These are phyloP conservation scores for Sarocladium strictum DNA, from an alignment of 2,329 filamentous ascomycete genomes.

Conservation along the genomic window DNA sequence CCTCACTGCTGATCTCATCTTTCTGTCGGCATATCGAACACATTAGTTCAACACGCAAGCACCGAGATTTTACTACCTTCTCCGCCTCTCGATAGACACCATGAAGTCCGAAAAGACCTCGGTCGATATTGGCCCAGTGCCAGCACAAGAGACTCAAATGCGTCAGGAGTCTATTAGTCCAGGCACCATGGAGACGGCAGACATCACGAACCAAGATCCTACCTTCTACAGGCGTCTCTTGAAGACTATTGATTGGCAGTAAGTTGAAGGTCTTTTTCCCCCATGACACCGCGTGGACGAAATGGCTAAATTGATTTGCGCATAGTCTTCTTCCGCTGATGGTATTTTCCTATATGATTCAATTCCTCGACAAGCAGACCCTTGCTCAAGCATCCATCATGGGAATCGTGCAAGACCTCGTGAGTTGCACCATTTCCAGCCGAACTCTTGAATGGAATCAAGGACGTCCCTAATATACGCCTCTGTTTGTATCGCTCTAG, in stretches of 20 bases:
- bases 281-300: too few relatives aligned
- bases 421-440: too few relatives aligned
- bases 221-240: background rate
- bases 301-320: background rate
- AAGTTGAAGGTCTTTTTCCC: too few relatives aligned
- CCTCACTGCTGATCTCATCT: too few relatives aligned
- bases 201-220: background rate
- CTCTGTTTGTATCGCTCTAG: background rate
- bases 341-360: background rate
- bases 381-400: conserved; percentile 1
- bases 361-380: conserved; percentile 5
- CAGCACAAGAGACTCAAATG: background rate
- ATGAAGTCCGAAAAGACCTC: background rate
- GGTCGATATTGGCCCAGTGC: background rate
- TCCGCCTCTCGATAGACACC: background rate
- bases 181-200: background rate
- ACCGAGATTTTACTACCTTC: too few relatives aligned
- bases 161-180: background rate
- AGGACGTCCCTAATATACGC: too few relatives aligned
- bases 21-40: too few relatives aligned
- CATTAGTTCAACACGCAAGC: too few relatives aligned
- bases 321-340: background rate
- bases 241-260: conserved; percentile 3
- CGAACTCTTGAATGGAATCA: too few relatives aligned
- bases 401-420: conserved; percentile 1